These are phyloP conservation scores for Boletus holoroseus DNA, from an alignment of 1,284 basidiomycete genomes.

Conservation along the genomic window DNA sequence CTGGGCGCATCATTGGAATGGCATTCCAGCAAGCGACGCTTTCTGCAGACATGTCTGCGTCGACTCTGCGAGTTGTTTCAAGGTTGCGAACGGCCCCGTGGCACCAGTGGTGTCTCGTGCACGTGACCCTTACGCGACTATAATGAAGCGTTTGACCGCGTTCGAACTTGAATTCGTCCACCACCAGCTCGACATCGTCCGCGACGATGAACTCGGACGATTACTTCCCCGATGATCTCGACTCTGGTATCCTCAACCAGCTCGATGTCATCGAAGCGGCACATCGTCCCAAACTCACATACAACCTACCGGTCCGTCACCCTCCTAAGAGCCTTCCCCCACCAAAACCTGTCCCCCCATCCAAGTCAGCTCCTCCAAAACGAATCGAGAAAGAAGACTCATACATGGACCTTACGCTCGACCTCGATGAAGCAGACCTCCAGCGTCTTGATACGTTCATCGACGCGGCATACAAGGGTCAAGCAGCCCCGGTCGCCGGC, in stretches of 20 bases:
- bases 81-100: not conserved
- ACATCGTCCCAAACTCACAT: constrained; percentile 30
- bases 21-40: constrained; percentile 68
- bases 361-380: constrained; percentile 13
- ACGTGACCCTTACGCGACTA: constrained; percentile 13
- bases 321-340: constrained; percentile 1
- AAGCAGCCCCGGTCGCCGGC: constrained; percentile 37
- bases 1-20: constrained; percentile 47
- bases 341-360: constrained; percentile 5
- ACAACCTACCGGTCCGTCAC: constrained; percentile 15
- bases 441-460: constrained; percentile 49
- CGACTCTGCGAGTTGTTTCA: not conserved
- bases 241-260: constrained; percentile 46
- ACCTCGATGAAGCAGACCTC: constrained; percentile 52
- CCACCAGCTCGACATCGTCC: constrained; percentile 8
- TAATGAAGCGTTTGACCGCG: constrained; percentile 2
- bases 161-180: not conserved
- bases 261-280: constrained; percentile 66
- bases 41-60: constrained; percentile 56
- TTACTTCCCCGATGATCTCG: constrained; percentile 45
- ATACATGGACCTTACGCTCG: constrained; percentile 52
- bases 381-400: constrained; percentile 39
- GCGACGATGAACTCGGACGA: constrained; percentile 68
- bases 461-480: constrained; percentile 39
- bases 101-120: not conserved